These are phyloP conservation scores for Lactifluus rugatus DNA, from an alignment of 768 basidiomycete genomes.

Conservation along the genomic window DNA sequence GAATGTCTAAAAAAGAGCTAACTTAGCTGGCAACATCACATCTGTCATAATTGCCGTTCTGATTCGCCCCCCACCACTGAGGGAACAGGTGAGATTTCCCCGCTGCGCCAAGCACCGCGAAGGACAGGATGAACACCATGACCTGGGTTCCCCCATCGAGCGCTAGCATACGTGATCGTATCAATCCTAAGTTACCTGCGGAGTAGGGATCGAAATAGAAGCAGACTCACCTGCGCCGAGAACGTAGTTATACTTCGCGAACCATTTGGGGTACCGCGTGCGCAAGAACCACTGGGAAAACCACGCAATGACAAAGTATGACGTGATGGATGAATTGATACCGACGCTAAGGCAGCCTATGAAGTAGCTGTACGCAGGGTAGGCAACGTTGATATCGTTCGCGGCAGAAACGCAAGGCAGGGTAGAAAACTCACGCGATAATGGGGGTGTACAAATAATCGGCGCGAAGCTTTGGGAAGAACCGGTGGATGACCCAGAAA, in stretches of 20 bases:
- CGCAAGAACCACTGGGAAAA: constrained; percentile 41
- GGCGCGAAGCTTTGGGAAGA: constrained; percentile 36
- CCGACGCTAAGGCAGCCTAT: constrained; percentile 43
- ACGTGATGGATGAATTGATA: constrained; percentile 37
- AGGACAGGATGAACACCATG: constrained; percentile 33
- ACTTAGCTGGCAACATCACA: not conserved
- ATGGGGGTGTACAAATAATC: constrained; percentile 42
- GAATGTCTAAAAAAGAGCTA: not conserved
- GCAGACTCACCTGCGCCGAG: constrained; percentile 26
- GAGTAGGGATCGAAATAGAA: not conserved
- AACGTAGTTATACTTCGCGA: constrained; percentile 31
- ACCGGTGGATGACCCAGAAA: constrained; percentile 40
- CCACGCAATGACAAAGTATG: constrained; percentile 35
- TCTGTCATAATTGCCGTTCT: constrained; percentile 33
- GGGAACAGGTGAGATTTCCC: constrained; percentile 43
- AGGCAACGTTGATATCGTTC: not conserved
- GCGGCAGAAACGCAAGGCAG: constrained; percentile 27
- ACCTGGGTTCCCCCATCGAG: constrained; percentile 38
- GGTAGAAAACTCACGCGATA: constrained; percentile 28
- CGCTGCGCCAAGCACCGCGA: constrained; percentile 35
- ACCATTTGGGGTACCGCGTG: constrained; percentile 35
- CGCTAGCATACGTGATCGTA: constrained; percentile 13
- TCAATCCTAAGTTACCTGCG: not conserved
- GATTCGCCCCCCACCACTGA: constrained; percentile 48
- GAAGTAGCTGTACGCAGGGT: constrained; percentile 28